Conservation (phyloP, 2,329 filamentous ascomycete genomes). For the Magnaporthiopsis incrustans region DNA sequence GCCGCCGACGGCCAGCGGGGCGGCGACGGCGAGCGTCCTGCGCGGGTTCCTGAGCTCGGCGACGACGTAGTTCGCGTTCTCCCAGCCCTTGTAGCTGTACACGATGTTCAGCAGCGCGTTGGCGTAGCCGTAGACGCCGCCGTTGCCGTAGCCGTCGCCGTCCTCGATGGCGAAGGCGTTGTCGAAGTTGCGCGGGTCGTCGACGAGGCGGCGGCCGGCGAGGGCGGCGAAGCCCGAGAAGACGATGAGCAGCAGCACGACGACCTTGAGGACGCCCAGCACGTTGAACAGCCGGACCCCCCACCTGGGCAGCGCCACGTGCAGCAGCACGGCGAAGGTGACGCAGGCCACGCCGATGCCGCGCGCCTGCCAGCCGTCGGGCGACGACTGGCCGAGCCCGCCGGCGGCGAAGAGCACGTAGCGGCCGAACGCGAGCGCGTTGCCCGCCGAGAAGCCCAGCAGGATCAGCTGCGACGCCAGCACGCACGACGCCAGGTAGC, state of each 20-base stretch:
- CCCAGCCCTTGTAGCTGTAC: conserved; percentile 47
- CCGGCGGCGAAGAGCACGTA: conserved; percentile 38
- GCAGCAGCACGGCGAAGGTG: conserved; percentile 46
- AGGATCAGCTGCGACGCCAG: conserved; percentile 54
- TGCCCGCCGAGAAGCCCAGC: conserved; percentile 52
- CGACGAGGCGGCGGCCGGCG: conserved; percentile 68
- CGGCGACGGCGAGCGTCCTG: conserved; percentile 49
- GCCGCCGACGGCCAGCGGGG: conserved; percentile 43
- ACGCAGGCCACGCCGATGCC: conserved; percentile 46
- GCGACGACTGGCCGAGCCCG: conserved; percentile 37
- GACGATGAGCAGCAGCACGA: conserved; percentile 52
- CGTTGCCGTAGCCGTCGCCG: conserved; percentile 5
- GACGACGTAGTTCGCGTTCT: conserved; percentile 47
- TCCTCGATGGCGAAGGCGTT: conserved; percentile 78
- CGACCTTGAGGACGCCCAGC: conserved; percentile 52
- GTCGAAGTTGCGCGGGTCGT: conserved; percentile 98
- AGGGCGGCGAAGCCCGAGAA: conserved; percentile 52
- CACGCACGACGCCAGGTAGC: conserved; percentile 51
- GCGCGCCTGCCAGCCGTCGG: conserved; percentile 48
- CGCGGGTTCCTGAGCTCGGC: conserved; percentile 49
- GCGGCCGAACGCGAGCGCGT: conserved; percentile 49
- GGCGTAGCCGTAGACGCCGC: conserved; percentile 29
- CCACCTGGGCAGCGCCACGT: conserved; percentile 45
- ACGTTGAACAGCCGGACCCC: conserved; percentile 52
- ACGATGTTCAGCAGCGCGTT: conserved; percentile 48